phyloP scores from a whole-genome alignment of 139 green algal genomes.

The Haematococcus lacustris region DNA sequence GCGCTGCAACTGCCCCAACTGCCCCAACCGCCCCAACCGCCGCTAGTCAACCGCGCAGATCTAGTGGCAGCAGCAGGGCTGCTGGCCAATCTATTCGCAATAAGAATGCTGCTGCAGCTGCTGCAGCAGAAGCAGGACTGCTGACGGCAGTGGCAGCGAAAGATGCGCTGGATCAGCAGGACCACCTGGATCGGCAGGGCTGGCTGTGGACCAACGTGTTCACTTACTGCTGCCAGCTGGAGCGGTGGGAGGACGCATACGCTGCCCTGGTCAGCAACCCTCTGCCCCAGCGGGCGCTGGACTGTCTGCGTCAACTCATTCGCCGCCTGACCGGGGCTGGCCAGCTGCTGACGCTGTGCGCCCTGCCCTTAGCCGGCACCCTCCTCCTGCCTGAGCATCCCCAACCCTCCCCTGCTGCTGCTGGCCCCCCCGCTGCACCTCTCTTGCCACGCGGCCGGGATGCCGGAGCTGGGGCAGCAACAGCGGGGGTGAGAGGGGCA shows the following conservation, averaged over 20 bases:
- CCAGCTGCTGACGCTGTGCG: constrained; percentile 23
- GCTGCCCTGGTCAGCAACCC: constrained; percentile 40
- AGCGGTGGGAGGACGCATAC: constrained; percentile 35
- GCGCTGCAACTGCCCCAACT: not conserved
- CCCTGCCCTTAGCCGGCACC: constrained; percentile 23
- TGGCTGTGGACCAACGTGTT: constrained; percentile 44
- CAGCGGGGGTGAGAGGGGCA: not conserved
- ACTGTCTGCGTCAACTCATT: constrained; percentile 37
- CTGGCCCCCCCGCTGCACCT: too few relatives aligned
- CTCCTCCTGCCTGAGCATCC: constrained; percentile 15
- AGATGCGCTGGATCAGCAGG: not conserved
- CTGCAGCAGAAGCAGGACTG: not conserved
- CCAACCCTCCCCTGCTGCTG: too few relatives aligned
- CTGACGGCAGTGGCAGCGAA: not conserved
- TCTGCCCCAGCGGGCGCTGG: constrained; percentile 20
- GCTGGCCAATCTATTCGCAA: too few relatives aligned
- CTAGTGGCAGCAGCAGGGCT: too few relatives aligned
- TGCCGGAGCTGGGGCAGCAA: too few relatives aligned
- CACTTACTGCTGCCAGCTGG: constrained; percentile 25
- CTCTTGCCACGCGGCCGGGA: too few relatives aligned
- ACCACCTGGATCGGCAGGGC: constrained; percentile 11
- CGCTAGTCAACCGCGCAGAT: not conserved
- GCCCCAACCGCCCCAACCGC: not conserved
- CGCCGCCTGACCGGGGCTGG: constrained; percentile 19
- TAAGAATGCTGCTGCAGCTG: too few relatives aligned